Evolutionary conservation across 257 asterid genomes (phyloP).

Genomic region (Anisodus acutangulus): DNA sequence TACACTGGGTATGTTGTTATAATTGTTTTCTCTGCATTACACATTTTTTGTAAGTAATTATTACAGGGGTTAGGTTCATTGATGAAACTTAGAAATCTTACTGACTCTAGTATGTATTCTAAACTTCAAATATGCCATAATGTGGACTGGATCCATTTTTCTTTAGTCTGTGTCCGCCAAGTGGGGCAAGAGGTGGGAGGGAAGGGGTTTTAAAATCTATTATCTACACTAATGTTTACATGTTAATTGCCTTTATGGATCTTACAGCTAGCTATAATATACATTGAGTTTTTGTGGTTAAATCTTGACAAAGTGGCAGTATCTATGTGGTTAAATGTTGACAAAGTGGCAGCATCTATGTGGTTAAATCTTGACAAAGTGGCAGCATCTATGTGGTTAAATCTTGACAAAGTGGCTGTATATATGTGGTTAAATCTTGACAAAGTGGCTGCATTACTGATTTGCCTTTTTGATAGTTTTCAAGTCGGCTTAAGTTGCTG

Average conservation of each 20-base stretch:
- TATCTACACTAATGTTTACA: not conserved
- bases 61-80: not conserved
- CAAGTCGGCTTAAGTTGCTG: not conserved
- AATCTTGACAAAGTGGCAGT: not conserved
- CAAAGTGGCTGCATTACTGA: not conserved
- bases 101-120: not conserved
- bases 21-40: not conserved
- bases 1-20: too few species aligned
- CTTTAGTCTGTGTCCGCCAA: not conserved
- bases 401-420: not conserved
- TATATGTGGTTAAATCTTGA: not conserved
- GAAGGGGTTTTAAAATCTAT: not conserved
- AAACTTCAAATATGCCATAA: not conserved
- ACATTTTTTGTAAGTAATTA: not conserved
- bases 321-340: not conserved
- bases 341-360: not conserved
- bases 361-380: not conserved
- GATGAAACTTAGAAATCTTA: conserved; percentile 12
- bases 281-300: not conserved
- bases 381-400: not conserved
- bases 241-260: not conserved
- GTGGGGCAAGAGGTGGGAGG: not conserved
- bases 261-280: not conserved
- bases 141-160: not conserved
- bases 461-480: not conserved